A percentile compares a stretch with the other conserved stretches of the same genome.
Evolutionary conservation across 805 yeast species (phyloP).

Genomic region (Starmerella powellii): DNA sequence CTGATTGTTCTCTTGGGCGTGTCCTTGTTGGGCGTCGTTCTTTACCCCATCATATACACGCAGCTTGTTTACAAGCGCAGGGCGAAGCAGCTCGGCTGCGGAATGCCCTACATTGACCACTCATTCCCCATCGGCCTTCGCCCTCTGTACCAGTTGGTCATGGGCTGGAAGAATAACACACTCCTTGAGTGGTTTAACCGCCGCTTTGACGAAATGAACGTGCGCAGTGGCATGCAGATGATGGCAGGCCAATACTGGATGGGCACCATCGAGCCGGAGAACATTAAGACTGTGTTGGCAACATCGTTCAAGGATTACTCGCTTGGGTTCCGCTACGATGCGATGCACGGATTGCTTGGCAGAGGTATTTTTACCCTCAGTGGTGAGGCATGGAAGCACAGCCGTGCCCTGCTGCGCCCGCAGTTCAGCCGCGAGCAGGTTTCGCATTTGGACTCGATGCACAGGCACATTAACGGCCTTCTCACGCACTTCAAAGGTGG

Average conservation of each 20-base stretch:
- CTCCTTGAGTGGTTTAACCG: constrained; percentile 12
- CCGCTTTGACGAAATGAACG: constrained; percentile 2
- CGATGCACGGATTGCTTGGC: constrained; percentile 22
- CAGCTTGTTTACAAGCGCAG: constrained; percentile 7
- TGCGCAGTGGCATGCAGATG: constrained; percentile 10
- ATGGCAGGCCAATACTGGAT: constrained; percentile 17
- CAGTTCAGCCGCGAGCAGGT: constrained; percentile 26
- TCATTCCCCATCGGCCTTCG: constrained; percentile 17
- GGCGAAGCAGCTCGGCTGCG: constrained; percentile 16
- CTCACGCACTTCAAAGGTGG: constrained; percentile 15
- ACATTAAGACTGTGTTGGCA: constrained; percentile 24
- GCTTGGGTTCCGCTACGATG: constrained; percentile 24
- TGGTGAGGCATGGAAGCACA: constrained; percentile 28
- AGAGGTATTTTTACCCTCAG: constrained; percentile 26
- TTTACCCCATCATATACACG: constrained; percentile 5
- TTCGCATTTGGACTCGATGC: constrained; percentile 20
- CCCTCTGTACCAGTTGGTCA: neutral
- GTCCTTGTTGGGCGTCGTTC: neutral
- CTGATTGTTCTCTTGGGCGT: constrained; percentile 2
- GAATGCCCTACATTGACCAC: neutral
- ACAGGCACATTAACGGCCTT: constrained; percentile 22
- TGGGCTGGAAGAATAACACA: neutral
- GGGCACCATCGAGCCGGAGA: constrained; percentile 25
- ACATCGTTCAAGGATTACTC: constrained; percentile 24
- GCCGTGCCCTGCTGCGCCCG: constrained; percentile 26